Percentiles rank a stretch among this genome's conserved stretches.
phyloP scores from a whole-genome alignment of 768 basidiomycete species.

The Trametes cubensis region DNA sequence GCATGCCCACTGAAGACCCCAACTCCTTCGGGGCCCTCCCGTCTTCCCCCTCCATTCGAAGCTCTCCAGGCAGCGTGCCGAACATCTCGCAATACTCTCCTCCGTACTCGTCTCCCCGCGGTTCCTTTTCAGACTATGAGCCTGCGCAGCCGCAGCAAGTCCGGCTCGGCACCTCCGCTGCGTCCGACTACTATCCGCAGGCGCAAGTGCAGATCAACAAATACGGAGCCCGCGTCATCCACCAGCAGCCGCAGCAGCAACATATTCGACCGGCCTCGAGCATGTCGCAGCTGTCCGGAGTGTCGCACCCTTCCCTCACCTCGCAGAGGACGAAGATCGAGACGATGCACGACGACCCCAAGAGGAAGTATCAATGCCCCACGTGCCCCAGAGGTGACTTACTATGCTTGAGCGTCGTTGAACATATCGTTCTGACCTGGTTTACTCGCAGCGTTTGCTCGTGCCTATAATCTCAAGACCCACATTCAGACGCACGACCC shows the following conservation, averaged over 20 bases:
- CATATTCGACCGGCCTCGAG: slow-evolving; percentile 59
- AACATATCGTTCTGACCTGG: slow-evolving; percentile 17
- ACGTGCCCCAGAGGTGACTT: slow-evolving; percentile 69
- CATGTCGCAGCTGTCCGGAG: slow-evolving; percentile 52
- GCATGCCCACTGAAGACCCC: slow-evolving; percentile 48
- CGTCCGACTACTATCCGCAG: slow-evolving; percentile 49
- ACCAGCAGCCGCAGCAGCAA: slow-evolving; percentile 33
- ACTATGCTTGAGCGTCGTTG: neutral
- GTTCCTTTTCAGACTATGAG: slow-evolving; percentile 71
- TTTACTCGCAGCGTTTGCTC: slow-evolving; percentile 69
- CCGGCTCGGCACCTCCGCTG: slow-evolving; percentile 50
- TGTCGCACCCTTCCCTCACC: slow-evolving; percentile 33
- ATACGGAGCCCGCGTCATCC: slow-evolving; percentile 28
- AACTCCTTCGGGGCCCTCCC: slow-evolving; percentile 52
- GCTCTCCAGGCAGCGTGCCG: slow-evolving; percentile 54
- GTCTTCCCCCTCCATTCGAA: slow-evolving; percentile 46
- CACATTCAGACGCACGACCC: slow-evolving; percentile 96
- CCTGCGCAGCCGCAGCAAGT: slow-evolving; percentile 48
- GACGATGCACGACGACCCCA: slow-evolving; percentile 58
- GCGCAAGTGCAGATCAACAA: slow-evolving; percentile 28
- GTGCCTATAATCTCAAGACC: slow-evolving; percentile 94
- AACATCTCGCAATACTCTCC: slow-evolving; percentile 33
- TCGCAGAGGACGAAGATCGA: slow-evolving; percentile 38
- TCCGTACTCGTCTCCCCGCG: slow-evolving; percentile 38
- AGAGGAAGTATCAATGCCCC: slow-evolving; percentile 78